Evolutionary conservation across 495 filamentous ascomycete genomes (phyloP).

Genomic region (Antarctomyces pellizariae): DNA sequence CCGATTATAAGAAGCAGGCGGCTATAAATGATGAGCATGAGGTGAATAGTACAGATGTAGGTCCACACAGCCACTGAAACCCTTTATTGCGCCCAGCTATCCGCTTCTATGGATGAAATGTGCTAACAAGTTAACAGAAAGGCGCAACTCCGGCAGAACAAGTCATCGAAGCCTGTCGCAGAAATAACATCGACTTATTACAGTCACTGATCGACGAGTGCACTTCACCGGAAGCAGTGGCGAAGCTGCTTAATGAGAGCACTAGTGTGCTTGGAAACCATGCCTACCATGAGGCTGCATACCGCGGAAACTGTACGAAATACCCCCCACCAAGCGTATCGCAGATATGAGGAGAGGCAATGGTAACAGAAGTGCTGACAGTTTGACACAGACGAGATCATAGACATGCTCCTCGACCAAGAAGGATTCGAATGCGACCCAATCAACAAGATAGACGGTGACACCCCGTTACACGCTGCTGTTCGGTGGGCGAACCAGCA

Average conservation of each 20-base stretch:
- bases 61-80: too few relatives aligned
- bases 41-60: too few relatives aligned
- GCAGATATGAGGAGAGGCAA: slow-evolving; percentile 3
- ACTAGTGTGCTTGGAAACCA: slow-evolving; percentile 69
- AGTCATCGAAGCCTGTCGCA: slow-evolving; percentile 78
- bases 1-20: too few relatives aligned
- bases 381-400: slow-evolving; percentile 48
- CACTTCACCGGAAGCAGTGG: slow-evolving; percentile 20
- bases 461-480: slow-evolving; percentile 78
- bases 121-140: too few relatives aligned
- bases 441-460: slow-evolving; percentile 50
- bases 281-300: slow-evolving; percentile 72
- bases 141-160: slow-evolving; percentile 70
- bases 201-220: slow-evolving; percentile 26
- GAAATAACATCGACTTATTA: slow-evolving; percentile 76
- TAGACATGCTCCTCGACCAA: slow-evolving; percentile 85
- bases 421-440: slow-evolving; percentile 89
- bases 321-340: background rate
- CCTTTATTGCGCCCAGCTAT: too few relatives aligned
- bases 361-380: slow-evolving; percentile 1
- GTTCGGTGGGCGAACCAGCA: slow-evolving; percentile 60
- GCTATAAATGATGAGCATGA: too few relatives aligned
- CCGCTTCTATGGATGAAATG: too few relatives aligned
- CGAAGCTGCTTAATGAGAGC: slow-evolving; percentile 59
- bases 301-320: slow-evolving; percentile 59